Base-by-base conservation (phyloP, 176 grass and related monocot genomes). In the Dendrocalamus sinicus region DNA sequence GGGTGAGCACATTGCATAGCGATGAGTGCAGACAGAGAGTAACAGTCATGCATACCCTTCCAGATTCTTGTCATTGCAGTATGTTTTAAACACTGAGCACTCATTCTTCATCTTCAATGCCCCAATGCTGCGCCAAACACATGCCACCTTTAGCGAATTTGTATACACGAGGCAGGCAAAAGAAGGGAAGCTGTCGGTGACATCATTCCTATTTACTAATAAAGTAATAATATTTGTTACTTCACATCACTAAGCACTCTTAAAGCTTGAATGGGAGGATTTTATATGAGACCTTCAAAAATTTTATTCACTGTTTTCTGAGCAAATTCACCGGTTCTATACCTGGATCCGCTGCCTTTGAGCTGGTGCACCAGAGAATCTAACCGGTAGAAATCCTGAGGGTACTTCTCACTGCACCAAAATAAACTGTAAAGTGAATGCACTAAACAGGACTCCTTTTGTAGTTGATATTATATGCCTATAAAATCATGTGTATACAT, bases 291-390 rank as follows among this genome's bases (percentile, higher is more conserved):
- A 50, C 44, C 54, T 23, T 15, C 10, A 76, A 70, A 59, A 69
- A 2, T 10, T 66, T 37, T 81, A 53, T 67, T 46, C 24, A 5
- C 53, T 75, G 24, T 46, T 46, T 78, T 79, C 32, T 59, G n/a
- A 64, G 81, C 85, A 81, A 63, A 91, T 88, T 53, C 85, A 70
- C 20, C 7, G 9, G 5, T 48, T 69, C 47, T 19, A 3, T 92
- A 95, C 93, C 93, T 95, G 86, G 83, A 78, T 81, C 82, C 86
- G 30, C 93, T 95, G 52, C 88, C 88, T 72, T 90, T 92, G 80
- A 95, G 72, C 73, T 92, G 91, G 80, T 95, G 86, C 88, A 86
- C 81, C 12, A 89, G 59, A 47, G 86, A 81, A 76, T 92, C 88
- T 81, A 92, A 67, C 72, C 71, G 69, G 70, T 80, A 67, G 74